Conservation (phyloP, 1,284 basidiomycete species). For the Phellinidium pouzarii region DNA sequence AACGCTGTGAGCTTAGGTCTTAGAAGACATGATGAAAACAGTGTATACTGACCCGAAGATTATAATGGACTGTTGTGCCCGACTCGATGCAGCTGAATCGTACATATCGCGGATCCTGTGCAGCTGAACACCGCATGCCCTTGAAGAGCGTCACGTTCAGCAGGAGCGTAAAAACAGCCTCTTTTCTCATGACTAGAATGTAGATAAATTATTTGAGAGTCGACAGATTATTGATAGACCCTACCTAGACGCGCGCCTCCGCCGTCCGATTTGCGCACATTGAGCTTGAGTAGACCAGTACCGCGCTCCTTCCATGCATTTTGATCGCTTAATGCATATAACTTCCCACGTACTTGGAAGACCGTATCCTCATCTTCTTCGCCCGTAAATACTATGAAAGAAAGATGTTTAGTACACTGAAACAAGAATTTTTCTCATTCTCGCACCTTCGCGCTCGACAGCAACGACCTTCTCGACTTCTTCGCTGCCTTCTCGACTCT, state of each 20-base stretch:
- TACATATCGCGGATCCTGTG: conserved; percentile 76
- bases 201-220: not conserved
- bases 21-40: conserved; percentile 19
- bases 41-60: conserved; percentile 62
- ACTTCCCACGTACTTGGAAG: conserved; percentile 79
- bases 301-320: conserved; percentile 86
- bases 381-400: conserved; percentile 68
- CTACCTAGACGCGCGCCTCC: conserved; percentile 69
- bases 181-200: conserved; percentile 91
- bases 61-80: conserved; percentile 62
- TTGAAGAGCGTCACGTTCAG: conserved; percentile 83
- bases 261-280: conserved; percentile 64
- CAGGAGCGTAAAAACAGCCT: conserved; percentile 81
- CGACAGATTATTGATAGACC: conserved; percentile 23
- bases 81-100: conserved; percentile 72
- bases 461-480: conserved; percentile 40
- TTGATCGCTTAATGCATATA: conserved; percentile 65
- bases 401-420: conserved; percentile 2
- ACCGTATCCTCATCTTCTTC: conserved; percentile 89
- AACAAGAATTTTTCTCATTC: not conserved
- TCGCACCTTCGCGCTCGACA: conserved; percentile 68
- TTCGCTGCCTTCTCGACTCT: conserved; percentile 40
- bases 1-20: not conserved
- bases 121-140: conserved; percentile 75
- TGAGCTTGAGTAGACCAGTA: conserved; percentile 76